phyloP scores from a whole-genome alignment of 2,329 filamentous ascomycete genomes.

The Penicillium sp. region DNA sequence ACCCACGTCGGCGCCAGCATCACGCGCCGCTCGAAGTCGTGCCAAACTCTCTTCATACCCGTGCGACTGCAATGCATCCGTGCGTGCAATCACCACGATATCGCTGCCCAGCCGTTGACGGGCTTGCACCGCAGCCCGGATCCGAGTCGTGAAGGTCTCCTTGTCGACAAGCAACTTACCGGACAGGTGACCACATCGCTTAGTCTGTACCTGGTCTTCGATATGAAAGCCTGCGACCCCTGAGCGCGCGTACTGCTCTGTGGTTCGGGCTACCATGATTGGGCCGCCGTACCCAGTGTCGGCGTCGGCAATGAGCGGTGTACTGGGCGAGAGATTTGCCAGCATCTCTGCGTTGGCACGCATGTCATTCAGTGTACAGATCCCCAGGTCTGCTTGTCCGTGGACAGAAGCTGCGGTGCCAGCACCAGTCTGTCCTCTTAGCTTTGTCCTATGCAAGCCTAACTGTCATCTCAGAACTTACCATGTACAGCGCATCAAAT shows the following conservation, averaged over 20 bases:
- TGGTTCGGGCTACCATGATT: slow-evolving; percentile 55
- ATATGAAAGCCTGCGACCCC: slow-evolving; percentile 62
- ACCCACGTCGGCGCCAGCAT: slow-evolving; percentile 46
- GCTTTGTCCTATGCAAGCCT: neutral
- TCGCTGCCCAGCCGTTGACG: slow-evolving; percentile 42
- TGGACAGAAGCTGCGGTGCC: slow-evolving; percentile 55
- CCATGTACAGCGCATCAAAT: slow-evolving; percentile 58
- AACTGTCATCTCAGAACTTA: slow-evolving; percentile 26
- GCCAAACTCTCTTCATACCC: slow-evolving; percentile 47
- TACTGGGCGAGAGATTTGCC: slow-evolving; percentile 53
- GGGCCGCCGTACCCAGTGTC: slow-evolving; percentile 60
- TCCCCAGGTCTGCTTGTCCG: slow-evolving; percentile 55
- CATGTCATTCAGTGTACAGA: slow-evolving; percentile 59
- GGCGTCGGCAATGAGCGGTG: slow-evolving; percentile 58
- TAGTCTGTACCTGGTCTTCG: slow-evolving; percentile 59
- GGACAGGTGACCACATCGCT: slow-evolving; percentile 46
- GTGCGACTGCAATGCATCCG: slow-evolving; percentile 40
- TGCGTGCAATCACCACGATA: slow-evolving; percentile 51
- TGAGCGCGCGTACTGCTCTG: slow-evolving; percentile 55
- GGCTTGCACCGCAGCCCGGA: slow-evolving; percentile 43
- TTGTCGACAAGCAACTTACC: slow-evolving; percentile 46
- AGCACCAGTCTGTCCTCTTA: slow-evolving; percentile 50
- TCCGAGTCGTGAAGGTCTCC: slow-evolving; percentile 39
- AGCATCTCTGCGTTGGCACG: slow-evolving; percentile 59
- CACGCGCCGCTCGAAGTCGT: slow-evolving; percentile 44